Conservation (phyloP, 2,329 filamentous ascomycete genomes). For the Cladorrhinum sp. region DNA sequence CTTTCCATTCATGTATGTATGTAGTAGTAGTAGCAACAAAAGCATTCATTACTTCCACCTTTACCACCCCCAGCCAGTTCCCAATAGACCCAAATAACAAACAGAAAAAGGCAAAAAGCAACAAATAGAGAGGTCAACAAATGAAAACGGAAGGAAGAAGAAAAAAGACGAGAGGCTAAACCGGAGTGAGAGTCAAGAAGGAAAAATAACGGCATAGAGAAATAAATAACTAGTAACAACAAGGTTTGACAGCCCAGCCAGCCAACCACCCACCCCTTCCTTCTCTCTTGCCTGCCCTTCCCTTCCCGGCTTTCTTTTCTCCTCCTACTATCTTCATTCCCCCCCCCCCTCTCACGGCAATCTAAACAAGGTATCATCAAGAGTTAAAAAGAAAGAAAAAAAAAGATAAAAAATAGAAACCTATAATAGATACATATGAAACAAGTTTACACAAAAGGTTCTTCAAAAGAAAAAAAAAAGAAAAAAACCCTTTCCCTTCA, state of each 20-base stretch:
- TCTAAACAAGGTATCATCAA: neutral
- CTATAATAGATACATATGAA: constrained; percentile 9
- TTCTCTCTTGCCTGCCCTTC: neutral
- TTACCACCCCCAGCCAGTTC: too few relatives aligned
- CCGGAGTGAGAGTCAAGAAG: too few relatives aligned
- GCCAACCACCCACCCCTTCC: too few relatives aligned
- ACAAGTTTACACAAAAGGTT: neutral
- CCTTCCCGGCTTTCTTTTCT: neutral
- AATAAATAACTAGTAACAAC: neutral
- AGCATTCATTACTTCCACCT: too few relatives aligned
- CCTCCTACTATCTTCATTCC: neutral
- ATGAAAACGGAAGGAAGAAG: too few relatives aligned
- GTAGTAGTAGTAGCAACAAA: too few relatives aligned
- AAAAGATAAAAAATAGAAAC: neutral
- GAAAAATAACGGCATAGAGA: too few relatives aligned
- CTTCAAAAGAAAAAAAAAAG: neutral
- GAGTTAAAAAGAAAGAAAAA: neutral
- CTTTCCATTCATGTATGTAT: too few relatives aligned
- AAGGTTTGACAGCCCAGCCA: neutral
- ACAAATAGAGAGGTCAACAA: too few relatives aligned
- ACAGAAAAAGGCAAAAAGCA: too few relatives aligned
- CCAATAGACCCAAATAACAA: too few relatives aligned
- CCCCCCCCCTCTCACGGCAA: neutral
- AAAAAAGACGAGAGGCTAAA: neutral
- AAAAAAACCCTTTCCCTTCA: constrained; percentile 12